Percentiles rank a stretch among this genome's conserved stretches.
phyloP scores from a whole-genome alignment of 768 basidiomycete genomes.

The Boletellus emodensis region DNA sequence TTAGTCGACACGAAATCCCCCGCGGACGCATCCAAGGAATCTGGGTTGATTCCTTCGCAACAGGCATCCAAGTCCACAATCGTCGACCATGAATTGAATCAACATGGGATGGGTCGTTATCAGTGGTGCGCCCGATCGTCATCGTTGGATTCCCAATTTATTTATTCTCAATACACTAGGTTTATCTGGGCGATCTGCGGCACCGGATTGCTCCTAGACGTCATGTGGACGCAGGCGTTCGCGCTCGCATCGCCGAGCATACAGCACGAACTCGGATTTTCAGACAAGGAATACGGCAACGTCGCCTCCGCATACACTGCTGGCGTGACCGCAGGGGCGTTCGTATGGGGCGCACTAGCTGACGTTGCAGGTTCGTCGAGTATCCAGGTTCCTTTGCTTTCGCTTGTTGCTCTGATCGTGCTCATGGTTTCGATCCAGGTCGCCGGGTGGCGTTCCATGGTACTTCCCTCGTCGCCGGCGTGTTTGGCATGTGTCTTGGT shows the following conservation, averaged over 20 bases:
- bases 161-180: slow-evolving; percentile 2
- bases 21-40: too few relatives aligned
- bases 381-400: too few relatives aligned
- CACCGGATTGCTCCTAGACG: slow-evolving; percentile 9
- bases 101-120: too few relatives aligned
- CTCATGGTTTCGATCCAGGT: slow-evolving; percentile 3
- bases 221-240: slow-evolving; percentile 4
- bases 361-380: slow-evolving; percentile 14
- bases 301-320: neutral
- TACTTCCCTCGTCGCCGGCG: slow-evolving; percentile 10
- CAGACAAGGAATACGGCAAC: slow-evolving; percentile 15
- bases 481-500: slow-evolving; percentile 13
- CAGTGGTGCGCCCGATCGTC: too few relatives aligned
- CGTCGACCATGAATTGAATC: too few relatives aligned
- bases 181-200: slow-evolving; percentile 14
- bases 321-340: slow-evolving; percentile 4
- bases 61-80: too few relatives aligned
- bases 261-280: slow-evolving; percentile 16
- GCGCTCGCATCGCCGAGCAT: neutral
- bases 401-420: neutral
- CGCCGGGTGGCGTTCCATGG: slow-evolving; percentile 14
- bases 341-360: slow-evolving; percentile 14
- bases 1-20: too few relatives aligned
- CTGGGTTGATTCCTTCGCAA: too few relatives aligned
- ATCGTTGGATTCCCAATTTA: too few relatives aligned